Evolutionary conservation across 2,329 filamentous ascomycete genomes (phyloP).

Genomic region (Pezicula rhizophila): DNA sequence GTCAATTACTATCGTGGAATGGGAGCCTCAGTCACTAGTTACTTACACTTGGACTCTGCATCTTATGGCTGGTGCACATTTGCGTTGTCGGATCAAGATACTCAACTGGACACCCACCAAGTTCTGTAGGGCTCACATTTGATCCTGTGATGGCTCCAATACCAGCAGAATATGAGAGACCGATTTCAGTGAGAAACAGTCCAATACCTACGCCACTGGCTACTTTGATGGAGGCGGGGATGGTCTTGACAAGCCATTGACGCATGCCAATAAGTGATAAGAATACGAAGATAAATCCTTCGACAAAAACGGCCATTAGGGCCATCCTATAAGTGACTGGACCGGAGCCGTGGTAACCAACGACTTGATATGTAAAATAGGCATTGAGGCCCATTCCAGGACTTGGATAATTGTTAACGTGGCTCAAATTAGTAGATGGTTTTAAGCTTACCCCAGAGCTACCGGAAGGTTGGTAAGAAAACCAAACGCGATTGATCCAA

Average conservation of each 20-base stretch:
- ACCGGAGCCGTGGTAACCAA: conserved; percentile 53
- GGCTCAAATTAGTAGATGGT: background rate
- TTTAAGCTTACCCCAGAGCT: conserved; percentile 59
- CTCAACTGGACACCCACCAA: conserved; percentile 66
- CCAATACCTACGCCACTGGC: conserved; percentile 62
- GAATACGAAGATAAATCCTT: conserved; percentile 59
- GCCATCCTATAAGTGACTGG: conserved; percentile 52
- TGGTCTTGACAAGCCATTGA: conserved; percentile 65
- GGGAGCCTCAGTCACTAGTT: background rate
- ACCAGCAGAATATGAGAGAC: conserved; percentile 70
- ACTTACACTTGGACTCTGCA: conserved; percentile 67
- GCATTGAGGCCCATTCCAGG: conserved; percentile 64
- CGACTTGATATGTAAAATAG: conserved; percentile 63
- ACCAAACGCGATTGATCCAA: conserved; percentile 72
- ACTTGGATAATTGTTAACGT: conserved; percentile 29
- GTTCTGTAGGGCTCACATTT: conserved; percentile 64
- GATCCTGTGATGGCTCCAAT: conserved; percentile 73
- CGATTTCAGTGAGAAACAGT: conserved; percentile 57
- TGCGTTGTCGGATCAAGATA: conserved; percentile 40
- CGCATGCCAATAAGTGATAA: conserved; percentile 63
- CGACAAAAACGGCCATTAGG: conserved; percentile 58
- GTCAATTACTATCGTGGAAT: background rate
- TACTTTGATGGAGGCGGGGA: conserved; percentile 59
- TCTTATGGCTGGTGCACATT: conserved; percentile 54
- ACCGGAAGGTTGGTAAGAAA: conserved; percentile 77